These are phyloP conservation scores for Simmondsia chinensis DNA, from an alignment of 148 eudicot species.

Conservation along the genomic window DNA sequence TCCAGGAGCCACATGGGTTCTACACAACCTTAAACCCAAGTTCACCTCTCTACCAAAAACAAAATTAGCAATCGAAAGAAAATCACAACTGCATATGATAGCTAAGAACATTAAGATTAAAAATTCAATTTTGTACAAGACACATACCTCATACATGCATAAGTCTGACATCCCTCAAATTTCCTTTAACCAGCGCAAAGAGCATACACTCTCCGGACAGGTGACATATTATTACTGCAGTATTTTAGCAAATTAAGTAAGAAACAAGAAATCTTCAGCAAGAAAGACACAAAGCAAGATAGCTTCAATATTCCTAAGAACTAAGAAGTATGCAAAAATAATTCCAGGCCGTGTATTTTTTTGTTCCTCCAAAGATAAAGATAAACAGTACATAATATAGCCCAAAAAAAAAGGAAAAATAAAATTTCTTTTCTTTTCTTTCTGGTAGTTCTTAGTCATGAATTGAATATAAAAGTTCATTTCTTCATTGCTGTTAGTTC, in stretches of 20 bases:
- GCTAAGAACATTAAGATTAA: background rate
- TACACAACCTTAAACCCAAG: too few relatives aligned
- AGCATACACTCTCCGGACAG: conserved; percentile 14
- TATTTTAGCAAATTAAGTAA: conserved; percentile 15
- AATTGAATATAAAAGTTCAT: too few relatives aligned
- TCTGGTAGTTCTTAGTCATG: too few relatives aligned
- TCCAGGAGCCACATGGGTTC: too few relatives aligned
- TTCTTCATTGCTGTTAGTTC: too few relatives aligned
- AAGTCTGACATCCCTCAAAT: conserved; percentile 51
- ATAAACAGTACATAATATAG: too few relatives aligned
- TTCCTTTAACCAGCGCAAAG: conserved; percentile 35
- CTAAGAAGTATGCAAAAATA: background rate
- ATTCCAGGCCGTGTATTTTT: too few relatives aligned
- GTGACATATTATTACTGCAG: conserved; percentile 31
- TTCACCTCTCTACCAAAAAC: background rate
- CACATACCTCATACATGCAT: conserved; percentile 53
- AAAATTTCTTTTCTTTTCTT: too few relatives aligned
- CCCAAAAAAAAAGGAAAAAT: too few relatives aligned
- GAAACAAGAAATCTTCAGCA: conserved; percentile 13
- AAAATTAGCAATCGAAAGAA: background rate
- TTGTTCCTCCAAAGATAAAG: too few relatives aligned
- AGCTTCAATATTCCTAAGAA: background rate
- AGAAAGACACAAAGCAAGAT: conserved; percentile 3
- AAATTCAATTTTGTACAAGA: conserved; percentile 1
- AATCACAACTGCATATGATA: background rate